These are phyloP conservation scores for Ogataea hybrid DNA, from an alignment of 1,139 yeast genomes.

Conservation along the genomic window DNA sequence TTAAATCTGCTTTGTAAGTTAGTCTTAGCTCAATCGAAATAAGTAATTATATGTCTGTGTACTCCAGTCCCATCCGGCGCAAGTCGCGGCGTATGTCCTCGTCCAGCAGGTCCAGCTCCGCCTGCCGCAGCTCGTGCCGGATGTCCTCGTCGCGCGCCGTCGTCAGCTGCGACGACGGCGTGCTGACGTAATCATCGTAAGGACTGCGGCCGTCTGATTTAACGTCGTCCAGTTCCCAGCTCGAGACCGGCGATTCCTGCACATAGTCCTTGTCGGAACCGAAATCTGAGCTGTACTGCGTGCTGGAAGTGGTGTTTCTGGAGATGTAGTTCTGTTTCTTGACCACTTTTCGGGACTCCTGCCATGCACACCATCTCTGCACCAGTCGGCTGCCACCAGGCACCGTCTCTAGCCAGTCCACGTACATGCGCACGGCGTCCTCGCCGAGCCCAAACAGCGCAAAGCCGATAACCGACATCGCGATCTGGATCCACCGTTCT, in stretches of 20 bases:
- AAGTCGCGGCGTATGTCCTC: conserved; percentile 17
- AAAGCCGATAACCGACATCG: conserved; percentile 61
- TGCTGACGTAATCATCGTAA: conserved; percentile 6
- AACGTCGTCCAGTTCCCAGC: conserved; percentile 8
- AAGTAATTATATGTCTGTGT: conserved; percentile 6
- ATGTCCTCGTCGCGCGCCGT: conserved; percentile 13
- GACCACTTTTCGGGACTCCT: conserved; percentile 2
- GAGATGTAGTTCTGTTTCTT: conserved; percentile 7
- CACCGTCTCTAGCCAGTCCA: conserved; percentile 27
- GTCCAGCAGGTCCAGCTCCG: conserved; percentile 19
- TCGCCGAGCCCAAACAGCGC: conserved; percentile 74
- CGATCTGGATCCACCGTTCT: conserved; percentile 53
- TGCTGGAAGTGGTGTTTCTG: conserved; percentile 5
- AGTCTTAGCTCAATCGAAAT: not conserved
- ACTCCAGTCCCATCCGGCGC: conserved; percentile 12
- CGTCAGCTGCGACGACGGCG: conserved; percentile 11
- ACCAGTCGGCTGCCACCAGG: conserved; percentile 15
- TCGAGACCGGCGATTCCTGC: conserved; percentile 6
- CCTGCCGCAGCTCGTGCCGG: conserved; percentile 13
- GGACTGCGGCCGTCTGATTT: not conserved
- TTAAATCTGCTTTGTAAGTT: conserved; percentile 4
- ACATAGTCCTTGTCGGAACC: conserved; percentile 8
- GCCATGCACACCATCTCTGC: conserved; percentile 4
- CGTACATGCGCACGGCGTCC: conserved; percentile 66
- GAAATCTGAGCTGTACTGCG: conserved; percentile 4